Conservation (phyloP, 2,329 filamentous ascomycete genomes). For the Aspergillus novoparasiticus region DNA sequence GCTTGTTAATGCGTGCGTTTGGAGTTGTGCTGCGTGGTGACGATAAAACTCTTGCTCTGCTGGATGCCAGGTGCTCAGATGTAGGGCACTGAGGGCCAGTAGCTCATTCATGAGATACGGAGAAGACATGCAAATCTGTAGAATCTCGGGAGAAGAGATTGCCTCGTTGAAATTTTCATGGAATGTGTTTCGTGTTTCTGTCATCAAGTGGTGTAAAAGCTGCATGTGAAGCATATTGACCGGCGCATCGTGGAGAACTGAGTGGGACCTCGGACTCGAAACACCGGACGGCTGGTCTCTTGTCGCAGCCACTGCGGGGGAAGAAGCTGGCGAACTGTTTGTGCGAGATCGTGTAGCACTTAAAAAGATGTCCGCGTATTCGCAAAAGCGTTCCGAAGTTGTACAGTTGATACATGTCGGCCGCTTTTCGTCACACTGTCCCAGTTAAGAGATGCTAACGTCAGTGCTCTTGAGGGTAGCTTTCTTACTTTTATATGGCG, state of each 20-base stretch:
- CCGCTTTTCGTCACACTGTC: slow-evolving; percentile 37
- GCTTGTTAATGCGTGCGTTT: slow-evolving; percentile 24
- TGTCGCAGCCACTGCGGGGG: not conserved
- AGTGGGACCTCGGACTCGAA: not conserved
- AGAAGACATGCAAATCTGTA: slow-evolving; percentile 12
- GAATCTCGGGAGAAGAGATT: slow-evolving; percentile 6
- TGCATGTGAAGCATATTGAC: slow-evolving; percentile 36
- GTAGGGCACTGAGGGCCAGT: slow-evolving; percentile 50
- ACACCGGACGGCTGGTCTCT: not conserved
- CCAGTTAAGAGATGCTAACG: not conserved
- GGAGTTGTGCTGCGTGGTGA: slow-evolving; percentile 41
- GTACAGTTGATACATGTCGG: slow-evolving; percentile 38
- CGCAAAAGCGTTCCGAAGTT: slow-evolving; percentile 23
- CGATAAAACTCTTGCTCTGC: slow-evolving; percentile 37
- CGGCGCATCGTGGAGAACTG: slow-evolving; percentile 12
- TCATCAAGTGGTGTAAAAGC: slow-evolving; percentile 30
- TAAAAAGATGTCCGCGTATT: slow-evolving; percentile 12
- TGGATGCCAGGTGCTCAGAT: slow-evolving; percentile 40
- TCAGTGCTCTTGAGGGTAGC: not conserved
- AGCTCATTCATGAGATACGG: slow-evolving; percentile 54
- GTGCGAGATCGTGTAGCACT: not conserved
- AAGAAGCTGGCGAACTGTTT: slow-evolving; percentile 1
- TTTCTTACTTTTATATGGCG: slow-evolving; percentile 40
- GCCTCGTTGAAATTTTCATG: not conserved
- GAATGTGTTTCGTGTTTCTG: slow-evolving; percentile 12